Base-by-base conservation (phyloP, 176 grass and related monocot genomes). In the Zoysia japonica region DNA sequence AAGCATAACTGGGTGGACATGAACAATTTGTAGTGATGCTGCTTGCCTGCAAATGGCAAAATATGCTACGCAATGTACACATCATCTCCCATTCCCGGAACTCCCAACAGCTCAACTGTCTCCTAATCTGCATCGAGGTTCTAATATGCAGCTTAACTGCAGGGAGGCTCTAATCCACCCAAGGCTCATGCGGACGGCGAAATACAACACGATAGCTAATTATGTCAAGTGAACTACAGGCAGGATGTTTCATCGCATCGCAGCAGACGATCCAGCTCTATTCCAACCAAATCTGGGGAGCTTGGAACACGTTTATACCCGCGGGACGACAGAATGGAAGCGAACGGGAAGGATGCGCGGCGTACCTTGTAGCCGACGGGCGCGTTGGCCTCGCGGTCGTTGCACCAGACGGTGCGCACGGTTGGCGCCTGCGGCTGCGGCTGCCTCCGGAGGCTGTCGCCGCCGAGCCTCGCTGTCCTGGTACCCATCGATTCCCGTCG, bases 371-470 rank as follows among this genome's bases (percentile, higher is more conserved):
- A 99, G 9, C 86, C 88, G 15, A 91, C 92, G 41, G 82, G 79
- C 45, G 86, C 68, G 69, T 99, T 99, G 67, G 92, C 75, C 1
- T 95, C 96, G 62, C 90, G 90, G 56, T 99, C 90, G 82, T 95
- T 93, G 89, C 92, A 99, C 84, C 62, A 88, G 84, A 99, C 92
- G 57, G 90, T 89, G 49, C 96, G 96, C 77, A 95, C 88, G 74
- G 84, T 86, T 52, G 92, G 96, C 11, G 96, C 90, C 80, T 93
- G 93, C 68, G 92, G 96, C 88, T 95, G 96, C 46, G 93, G 90
- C 52, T 85, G 96, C 67, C 66, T 82, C 36, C 86, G 78, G 73
- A 87, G 80, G 84, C 83, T 89, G 72, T 69, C 76, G 28, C 87
- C 84, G 47, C 93, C 91, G 41, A 99, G 92, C 50, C 82, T 84